Evolutionary conservation across 306 rosid genomes (phyloP), one percentile per base, ranked within the genome.

Genomic region (Dryas octopetala): DNA sequence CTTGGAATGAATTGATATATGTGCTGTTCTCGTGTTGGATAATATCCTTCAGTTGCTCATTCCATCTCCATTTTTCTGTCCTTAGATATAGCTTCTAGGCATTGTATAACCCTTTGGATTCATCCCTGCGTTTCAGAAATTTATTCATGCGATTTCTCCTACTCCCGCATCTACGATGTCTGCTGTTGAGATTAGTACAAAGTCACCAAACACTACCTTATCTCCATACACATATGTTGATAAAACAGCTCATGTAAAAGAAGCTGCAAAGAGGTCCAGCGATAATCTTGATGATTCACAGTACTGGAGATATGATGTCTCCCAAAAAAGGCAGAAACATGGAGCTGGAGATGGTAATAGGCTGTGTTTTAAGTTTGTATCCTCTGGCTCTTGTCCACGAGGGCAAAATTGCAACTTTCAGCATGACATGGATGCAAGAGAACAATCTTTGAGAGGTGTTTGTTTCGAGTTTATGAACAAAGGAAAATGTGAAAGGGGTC

Each of bases 101-200:
- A 62, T 65, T 68, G 17, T 76, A 48, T 86, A 75, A 66, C 80
- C 68, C 65, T 51, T 63, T 70, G 52, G 40, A 78, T 45, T 48
- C 51, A 43, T 71, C 48, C 59, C 59, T 86, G 54, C 79, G 75
- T 82, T 78, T 58, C 97, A 92, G 99, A 95, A 95, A 84, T 95
- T 95, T 89, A 88, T 95, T 84, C 97, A 90, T 84, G 99, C 99
- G 52, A 51, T 95, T 80, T 90, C 99, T 83, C 99, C 99, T 7
- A 86, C 88, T 59, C 99, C 97, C 61, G 93, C 97, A 59, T 87
- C 97, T 64, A 75, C 83, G 74, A 92, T 95, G 97, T 86, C 96
- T 81, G 90, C 93, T 40, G 41, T 86, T 19, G 97, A 95, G 75
- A 85, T 95, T 86, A 86, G 89, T 81, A 71, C 76, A 81, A 89